Evolutionary conservation across 352 stramenopile genomes (phyloP).

Genomic region (Globisporangium camurandrum): DNA sequence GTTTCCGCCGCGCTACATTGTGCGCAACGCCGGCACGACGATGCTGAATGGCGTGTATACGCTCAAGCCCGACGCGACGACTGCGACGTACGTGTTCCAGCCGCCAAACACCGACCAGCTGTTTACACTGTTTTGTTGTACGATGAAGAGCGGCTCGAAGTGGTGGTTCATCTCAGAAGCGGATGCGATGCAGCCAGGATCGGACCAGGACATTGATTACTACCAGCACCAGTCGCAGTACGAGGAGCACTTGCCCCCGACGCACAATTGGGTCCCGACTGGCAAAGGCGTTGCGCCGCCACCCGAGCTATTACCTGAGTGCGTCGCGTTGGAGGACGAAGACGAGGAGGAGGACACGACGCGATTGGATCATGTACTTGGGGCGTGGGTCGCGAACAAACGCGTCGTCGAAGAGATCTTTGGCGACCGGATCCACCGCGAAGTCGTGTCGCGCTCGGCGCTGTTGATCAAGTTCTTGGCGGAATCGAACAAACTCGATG

Average conservation of each 20-base stretch:
- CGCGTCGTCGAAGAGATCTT: slow-evolving; percentile 83
- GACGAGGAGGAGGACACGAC: slow-evolving; percentile 42
- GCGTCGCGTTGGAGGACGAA: slow-evolving; percentile 40
- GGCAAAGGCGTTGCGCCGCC: slow-evolving; percentile 62
- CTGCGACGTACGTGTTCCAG: slow-evolving; percentile 66
- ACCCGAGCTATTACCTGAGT: slow-evolving; percentile 64
- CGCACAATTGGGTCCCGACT: slow-evolving; percentile 84
- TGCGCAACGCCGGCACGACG: slow-evolving; percentile 85
- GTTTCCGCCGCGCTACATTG: slow-evolving; percentile 83
- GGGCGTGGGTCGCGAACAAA: slow-evolving; percentile 63
- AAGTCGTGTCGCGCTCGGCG: slow-evolving; percentile 79
- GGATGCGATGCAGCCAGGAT: slow-evolving; percentile 94
- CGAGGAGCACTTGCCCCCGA: slow-evolving; percentile 90
- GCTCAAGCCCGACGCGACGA: slow-evolving; percentile 64
- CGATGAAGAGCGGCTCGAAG: slow-evolving; percentile 96
- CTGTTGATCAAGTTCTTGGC: slow-evolving; percentile 81
- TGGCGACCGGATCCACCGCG: slow-evolving; percentile 82
- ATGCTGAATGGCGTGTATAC: slow-evolving; percentile 92
- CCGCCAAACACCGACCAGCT: slow-evolving; percentile 62
- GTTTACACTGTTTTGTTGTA: slow-evolving; percentile 96
- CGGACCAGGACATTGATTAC: slow-evolving; percentile 98
- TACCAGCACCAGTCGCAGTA: slow-evolving; percentile 96
- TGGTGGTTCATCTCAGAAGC: slow-evolving; percentile 99
- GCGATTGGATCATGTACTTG: slow-evolving; percentile 69
- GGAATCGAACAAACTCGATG: slow-evolving; percentile 69